phyloP scores from a whole-genome alignment of 805 yeast genomes.

The Candida taoyuanica region DNA sequence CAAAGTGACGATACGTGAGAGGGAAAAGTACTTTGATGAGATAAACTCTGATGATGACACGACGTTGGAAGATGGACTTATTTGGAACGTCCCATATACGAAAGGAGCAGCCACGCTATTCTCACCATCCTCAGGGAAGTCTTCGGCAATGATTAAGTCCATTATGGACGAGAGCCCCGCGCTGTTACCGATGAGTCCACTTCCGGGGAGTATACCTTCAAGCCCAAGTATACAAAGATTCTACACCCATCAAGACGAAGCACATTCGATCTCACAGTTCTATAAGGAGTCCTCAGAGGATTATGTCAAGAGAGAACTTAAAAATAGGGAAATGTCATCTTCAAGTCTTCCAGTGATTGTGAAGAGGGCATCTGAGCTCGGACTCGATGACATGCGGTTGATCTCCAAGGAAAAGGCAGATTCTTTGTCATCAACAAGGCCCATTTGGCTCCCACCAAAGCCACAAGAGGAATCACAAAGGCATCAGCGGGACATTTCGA shows the following conservation, averaged over 20 bases:
- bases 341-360: constrained; percentile 33
- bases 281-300: constrained; percentile 19
- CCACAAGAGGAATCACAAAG: constrained; percentile 44
- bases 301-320: constrained; percentile 17
- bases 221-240: constrained; percentile 1
- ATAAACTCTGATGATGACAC: constrained; percentile 30
- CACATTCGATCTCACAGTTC: constrained; percentile 22
- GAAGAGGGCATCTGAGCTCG: constrained; percentile 33
- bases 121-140: constrained; percentile 24
- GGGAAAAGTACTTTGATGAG: constrained; percentile 37
- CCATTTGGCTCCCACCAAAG: constrained; percentile 68
- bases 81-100: constrained; percentile 53
- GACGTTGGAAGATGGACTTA: constrained; percentile 34
- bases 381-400: constrained; percentile 54
- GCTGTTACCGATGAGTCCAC: constrained; percentile 42
- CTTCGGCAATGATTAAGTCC: constrained; percentile 19
- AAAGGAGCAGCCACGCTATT: constrained; percentile 20
- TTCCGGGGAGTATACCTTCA: constrained; percentile 35
- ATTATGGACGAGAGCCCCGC: constrained; percentile 23
- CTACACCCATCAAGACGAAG: constrained; percentile 21
- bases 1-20: constrained; percentile 29
- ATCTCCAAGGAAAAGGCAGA: constrained; percentile 38
- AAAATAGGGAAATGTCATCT: constrained; percentile 15
- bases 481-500: constrained; percentile 52
- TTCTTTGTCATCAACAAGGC: constrained; percentile 50